Conservation (phyloP, 1,284 basidiomycete species). For the Tremellales sp. region DNA sequence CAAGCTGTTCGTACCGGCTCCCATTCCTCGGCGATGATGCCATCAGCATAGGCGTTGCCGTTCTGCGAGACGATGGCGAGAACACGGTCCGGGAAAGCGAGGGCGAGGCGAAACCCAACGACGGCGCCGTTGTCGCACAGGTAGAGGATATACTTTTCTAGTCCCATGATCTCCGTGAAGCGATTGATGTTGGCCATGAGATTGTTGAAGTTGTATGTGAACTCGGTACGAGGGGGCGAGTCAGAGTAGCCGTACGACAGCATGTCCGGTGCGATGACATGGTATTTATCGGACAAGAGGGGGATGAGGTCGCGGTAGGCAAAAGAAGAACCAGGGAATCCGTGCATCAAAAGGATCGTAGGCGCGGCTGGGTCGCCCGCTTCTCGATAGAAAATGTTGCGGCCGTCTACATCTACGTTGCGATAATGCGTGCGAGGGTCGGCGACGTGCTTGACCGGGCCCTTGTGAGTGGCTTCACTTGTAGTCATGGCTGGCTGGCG, state of each 20-base stretch:
- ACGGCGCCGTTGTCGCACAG: conserved; percentile 57
- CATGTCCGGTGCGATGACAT: conserved; percentile 54
- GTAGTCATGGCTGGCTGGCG: too few relatives aligned
- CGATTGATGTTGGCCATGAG: too few relatives aligned
- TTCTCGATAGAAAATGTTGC: conserved; percentile 50
- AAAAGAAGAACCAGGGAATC: conserved; percentile 52
- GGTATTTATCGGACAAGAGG: conserved; percentile 48
- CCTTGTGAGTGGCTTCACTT: too few relatives aligned
- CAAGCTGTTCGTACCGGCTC: conserved; percentile 44
- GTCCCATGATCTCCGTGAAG: too few relatives aligned
- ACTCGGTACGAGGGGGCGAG: too few relatives aligned
- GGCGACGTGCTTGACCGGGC: too few relatives aligned
- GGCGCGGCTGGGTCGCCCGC: conserved; percentile 42
- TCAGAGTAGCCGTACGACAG: too few relatives aligned
- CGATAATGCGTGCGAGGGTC: too few relatives aligned
- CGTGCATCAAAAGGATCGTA: conserved; percentile 52
- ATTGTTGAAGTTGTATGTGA: too few relatives aligned
- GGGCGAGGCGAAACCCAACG: conserved; percentile 48
- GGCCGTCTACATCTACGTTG: too few relatives aligned
- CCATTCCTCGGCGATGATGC: conserved; percentile 50
- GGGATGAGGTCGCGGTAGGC: conserved; percentile 54
- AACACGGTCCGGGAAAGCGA: conserved; percentile 49
- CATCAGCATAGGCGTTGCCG: conserved; percentile 52
- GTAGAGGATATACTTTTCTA: too few relatives aligned
- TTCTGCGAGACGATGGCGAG: conserved; percentile 52